Conservation (phyloP, 805 yeast genomes). For the Wickerhamiella allomyrinae region DNA sequence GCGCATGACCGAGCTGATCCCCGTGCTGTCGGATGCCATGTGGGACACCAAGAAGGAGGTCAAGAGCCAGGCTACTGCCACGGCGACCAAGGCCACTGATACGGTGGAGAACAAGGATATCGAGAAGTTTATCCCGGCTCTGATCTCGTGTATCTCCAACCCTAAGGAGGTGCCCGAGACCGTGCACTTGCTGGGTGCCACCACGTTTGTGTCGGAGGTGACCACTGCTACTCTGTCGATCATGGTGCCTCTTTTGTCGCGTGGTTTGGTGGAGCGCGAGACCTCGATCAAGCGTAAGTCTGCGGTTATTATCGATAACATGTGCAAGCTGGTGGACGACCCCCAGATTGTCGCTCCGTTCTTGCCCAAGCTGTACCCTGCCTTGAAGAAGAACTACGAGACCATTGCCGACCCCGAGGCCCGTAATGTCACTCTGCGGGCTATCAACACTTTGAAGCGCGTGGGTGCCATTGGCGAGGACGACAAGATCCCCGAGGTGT, state of each 20-base stretch:
- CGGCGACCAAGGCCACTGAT: constrained; percentile 92
- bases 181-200: constrained; percentile 97
- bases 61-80: constrained; percentile 87
- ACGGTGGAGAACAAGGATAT: constrained; percentile 99
- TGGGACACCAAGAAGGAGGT: constrained; percentile 99
- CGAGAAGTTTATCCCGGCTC: constrained; percentile 95
- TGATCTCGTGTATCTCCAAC: constrained; percentile 90
- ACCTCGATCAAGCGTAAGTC: constrained; percentile 99
- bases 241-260: constrained; percentile 96
- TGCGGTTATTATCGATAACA: constrained; percentile 98
- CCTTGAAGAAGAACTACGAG: constrained; percentile 83
- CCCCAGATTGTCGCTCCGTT: constrained; percentile 99
- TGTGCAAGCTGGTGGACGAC: constrained; percentile 99
- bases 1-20: constrained; percentile 99
- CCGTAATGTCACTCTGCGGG: constrained; percentile 95
- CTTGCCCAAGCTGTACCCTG: constrained; percentile 89
- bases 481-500: constrained; percentile 88
- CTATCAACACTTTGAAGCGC: constrained; percentile 92
- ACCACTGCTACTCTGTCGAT: constrained; percentile 98
- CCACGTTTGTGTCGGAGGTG: constrained; percentile 98
- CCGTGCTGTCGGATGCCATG: constrained; percentile 97
- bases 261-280: constrained; percentile 99
- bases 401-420: constrained; percentile 99
- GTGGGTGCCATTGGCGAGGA: constrained; percentile 92
- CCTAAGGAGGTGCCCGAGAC: constrained; percentile 98